Conservation (phyloP, 176 grass and related monocot genomes). For the Eremochloa ophiuroides region DNA sequence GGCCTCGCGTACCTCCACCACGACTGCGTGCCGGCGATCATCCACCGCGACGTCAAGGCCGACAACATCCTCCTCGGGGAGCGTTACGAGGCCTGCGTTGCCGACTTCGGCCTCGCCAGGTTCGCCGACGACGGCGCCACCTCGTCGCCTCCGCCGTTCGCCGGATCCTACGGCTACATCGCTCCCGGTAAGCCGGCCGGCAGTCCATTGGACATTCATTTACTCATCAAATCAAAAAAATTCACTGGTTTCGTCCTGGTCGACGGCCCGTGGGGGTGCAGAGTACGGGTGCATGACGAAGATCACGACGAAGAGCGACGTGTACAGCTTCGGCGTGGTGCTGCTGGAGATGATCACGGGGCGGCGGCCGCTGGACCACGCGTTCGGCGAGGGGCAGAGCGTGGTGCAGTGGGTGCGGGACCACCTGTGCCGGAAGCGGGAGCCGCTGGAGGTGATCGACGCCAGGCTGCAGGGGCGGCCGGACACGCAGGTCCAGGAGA, state of each 20-base stretch:
- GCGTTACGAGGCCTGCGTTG: conserved; percentile 78
- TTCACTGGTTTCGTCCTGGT: not conserved
- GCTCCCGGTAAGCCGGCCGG: conserved; percentile 53
- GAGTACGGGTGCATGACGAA: conserved; percentile 86
- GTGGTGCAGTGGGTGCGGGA: conserved; percentile 82
- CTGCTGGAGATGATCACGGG: conserved; percentile 76
- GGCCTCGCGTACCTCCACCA: conserved; percentile 85
- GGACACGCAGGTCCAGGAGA: conserved; percentile 68
- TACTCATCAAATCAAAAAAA: no score
- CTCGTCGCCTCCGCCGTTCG: conserved; percentile 64
- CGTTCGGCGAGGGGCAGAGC: conserved; percentile 64
- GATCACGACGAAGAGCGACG: conserved; percentile 95
- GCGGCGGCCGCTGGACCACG: conserved; percentile 33
- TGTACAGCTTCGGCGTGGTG: conserved; percentile 92
- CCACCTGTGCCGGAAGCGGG: conserved; percentile 54
- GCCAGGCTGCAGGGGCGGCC: conserved; percentile 46
- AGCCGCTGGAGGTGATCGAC: conserved; percentile 64
- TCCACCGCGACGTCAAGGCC: conserved; percentile 87
- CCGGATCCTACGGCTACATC: conserved; percentile 93
- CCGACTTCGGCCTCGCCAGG: conserved; percentile 71
- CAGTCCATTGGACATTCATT: no score
- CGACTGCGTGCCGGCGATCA: conserved; percentile 74
- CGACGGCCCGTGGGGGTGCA: not conserved
- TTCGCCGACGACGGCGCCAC: conserved; percentile 48
- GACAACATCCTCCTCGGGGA: conserved; percentile 93